A percentile compares a stretch with the other conserved stretches of the same genome.
These are phyloP conservation scores for Beauveria scarabaeidicola DNA, from an alignment of 2,329 filamentous ascomycete species.

Conservation along the genomic window DNA sequence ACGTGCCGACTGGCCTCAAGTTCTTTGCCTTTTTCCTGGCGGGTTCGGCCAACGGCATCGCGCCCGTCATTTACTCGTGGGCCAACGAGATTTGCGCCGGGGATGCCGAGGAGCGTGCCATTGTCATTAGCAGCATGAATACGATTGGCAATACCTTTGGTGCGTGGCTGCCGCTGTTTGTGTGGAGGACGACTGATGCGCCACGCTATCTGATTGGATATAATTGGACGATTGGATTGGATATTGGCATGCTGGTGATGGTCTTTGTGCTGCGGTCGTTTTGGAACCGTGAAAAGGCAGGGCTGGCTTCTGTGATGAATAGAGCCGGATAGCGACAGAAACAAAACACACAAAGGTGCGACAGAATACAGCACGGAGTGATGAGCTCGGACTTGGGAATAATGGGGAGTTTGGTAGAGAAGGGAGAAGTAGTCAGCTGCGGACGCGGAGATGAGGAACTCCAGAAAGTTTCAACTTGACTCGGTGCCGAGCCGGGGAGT, in stretches of 20 bases:
- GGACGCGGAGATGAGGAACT: no score
- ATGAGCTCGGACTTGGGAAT: no score
- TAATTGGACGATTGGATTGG: constrained; percentile 20
- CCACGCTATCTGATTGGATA: constrained; percentile 32
- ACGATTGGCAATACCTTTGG: constrained; percentile 33
- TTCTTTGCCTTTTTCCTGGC: constrained; percentile 27
- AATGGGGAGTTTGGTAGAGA: no score
- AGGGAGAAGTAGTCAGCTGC: no score
- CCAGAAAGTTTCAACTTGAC: no score
- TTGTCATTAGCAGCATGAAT: constrained; percentile 42
- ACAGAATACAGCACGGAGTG: no score
- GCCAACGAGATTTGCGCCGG: constrained; percentile 36
- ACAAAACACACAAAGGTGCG: no score
- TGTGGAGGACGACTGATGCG: constrained; percentile 26
- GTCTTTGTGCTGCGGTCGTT: constrained; percentile 13
- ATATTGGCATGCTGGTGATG: constrained; percentile 18
- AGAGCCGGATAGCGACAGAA: neutral
- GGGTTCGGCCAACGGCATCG: constrained; percentile 21
- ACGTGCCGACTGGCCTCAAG: constrained; percentile 26
- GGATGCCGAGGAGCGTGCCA: constrained; percentile 38
- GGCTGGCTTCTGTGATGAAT: neutral
- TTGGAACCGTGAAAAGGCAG: constrained; percentile 5
- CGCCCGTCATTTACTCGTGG: constrained; percentile 33
- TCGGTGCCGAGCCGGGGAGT: no score
- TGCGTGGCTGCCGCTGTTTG: constrained; percentile 32